Evolutionary conservation across 371 early-diverging fungal species (phyloP).

Genomic region (Gilbertella persicaria): DNA sequence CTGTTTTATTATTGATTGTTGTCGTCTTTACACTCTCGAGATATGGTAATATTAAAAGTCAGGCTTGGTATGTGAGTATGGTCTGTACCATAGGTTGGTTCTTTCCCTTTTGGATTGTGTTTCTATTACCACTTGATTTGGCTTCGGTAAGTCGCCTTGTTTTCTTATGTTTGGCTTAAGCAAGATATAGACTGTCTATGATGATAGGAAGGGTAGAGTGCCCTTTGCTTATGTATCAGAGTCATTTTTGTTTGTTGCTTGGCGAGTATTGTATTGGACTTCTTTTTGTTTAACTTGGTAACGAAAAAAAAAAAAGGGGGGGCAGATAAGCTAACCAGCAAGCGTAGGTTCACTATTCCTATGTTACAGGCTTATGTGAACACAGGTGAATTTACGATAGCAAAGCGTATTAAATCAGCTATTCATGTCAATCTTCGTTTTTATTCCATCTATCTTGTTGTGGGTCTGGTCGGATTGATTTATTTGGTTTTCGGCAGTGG

Average conservation of each 20-base stretch:
- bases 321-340: not conserved
- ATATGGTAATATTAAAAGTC: constrained; percentile 70
- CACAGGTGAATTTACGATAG: constrained; percentile 79
- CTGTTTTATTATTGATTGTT: constrained; percentile 45
- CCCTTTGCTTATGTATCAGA: constrained; percentile 78
- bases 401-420: constrained; percentile 66
- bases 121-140: constrained; percentile 88
- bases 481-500: constrained; percentile 69
- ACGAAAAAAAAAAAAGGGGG: constrained; percentile 10
- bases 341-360: constrained; percentile 84
- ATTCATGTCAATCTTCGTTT: constrained; percentile 79
- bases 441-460: constrained; percentile 57
- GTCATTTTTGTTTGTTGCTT: constrained; percentile 72
- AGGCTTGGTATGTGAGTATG: constrained; percentile 72
- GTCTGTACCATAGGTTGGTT: constrained; percentile 77
- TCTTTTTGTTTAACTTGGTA: constrained; percentile 89
- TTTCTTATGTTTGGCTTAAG: not conserved
- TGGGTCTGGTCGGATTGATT: constrained; percentile 68
- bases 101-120: constrained; percentile 87
- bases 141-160: constrained; percentile 71
- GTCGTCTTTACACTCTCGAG: constrained; percentile 67
- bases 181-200: constrained; percentile 71
- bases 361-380: constrained; percentile 84
- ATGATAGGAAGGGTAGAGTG: constrained; percentile 66
- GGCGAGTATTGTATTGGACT: constrained; percentile 91